Evolutionary conservation across 768 basidiomycete genomes (phyloP), one percentile per base, ranked within the genome.

Genomic region (Lentinula lateritia): DNA sequence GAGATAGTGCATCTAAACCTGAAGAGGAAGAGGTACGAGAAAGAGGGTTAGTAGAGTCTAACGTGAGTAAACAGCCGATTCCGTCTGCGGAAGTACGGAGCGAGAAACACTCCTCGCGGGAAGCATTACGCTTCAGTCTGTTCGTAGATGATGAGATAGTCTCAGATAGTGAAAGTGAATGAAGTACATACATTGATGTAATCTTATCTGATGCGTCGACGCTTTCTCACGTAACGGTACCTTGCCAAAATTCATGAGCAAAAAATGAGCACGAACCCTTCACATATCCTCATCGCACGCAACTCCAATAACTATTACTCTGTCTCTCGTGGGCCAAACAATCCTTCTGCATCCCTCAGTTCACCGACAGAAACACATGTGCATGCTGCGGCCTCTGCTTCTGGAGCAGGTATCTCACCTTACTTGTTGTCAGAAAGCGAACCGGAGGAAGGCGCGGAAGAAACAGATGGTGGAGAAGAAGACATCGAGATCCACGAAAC

Each of bases 351-450:
- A 0, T 80, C 90, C 10, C 84, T 93, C 62, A 92, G 89, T 67
- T 90, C 89, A 6, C 92, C 90, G 4, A 92, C 88, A 38, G 92
- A 94, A 72, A 93, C 92, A 0, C 92, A 93, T 72, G 92, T 92
- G 1, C 91, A 92, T 73, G 92, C 92, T 1, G 91, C 92, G 0
- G 92, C 92, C 0, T 80, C 90, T 35, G 88, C 90, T 2, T 85
- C 92, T 16, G 87, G 86, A 3, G 85, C 92, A 15, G 87, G 86
- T 60, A 90, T 90, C 1, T 89, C 90, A 0, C 86, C 88, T 4
- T 91, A 89, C 88, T 76, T 85, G n/a, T 78, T 90, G 32, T 89
- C 92, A 66, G 91, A 89, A 66, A 82, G 81, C 66, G 90, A 90
- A 69, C 78, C 76, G 5, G 86, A 90, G 65, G 89, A 89, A 52